A percentile compares a stretch with the other conserved stretches of the same genome.
These are phyloP conservation scores for Hippophae gyantsensis DNA, from an alignment of 306 rosid species.

Conservation along the genomic window DNA sequence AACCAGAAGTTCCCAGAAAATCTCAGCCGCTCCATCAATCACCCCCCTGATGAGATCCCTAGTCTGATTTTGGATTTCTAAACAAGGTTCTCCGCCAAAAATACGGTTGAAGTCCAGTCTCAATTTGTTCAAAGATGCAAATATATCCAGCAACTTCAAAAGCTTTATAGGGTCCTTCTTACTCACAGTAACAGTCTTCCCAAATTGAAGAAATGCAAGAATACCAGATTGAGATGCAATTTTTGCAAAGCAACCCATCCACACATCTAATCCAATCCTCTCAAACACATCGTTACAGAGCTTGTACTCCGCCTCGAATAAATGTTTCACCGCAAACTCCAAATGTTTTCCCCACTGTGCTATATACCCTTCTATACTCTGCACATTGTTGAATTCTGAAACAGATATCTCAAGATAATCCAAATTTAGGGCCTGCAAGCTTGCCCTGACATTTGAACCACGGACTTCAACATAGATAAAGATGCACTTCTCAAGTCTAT, in stretches of 20 bases:
- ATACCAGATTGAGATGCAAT: constrained; percentile 98
- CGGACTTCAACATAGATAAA: constrained; percentile 82
- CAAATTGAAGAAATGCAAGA: constrained; percentile 91
- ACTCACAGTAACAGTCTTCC: constrained; percentile 86
- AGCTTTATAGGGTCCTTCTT: constrained; percentile 95
- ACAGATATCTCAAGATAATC: constrained; percentile 89
- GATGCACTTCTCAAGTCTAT: constrained; percentile 68
- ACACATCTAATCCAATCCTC: constrained; percentile 73
- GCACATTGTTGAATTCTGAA: constrained; percentile 89
- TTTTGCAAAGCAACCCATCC: constrained; percentile 94
- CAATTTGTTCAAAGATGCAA: constrained; percentile 84
- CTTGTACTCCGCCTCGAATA: constrained; percentile 91
- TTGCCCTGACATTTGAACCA: constrained; percentile 81
- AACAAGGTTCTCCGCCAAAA: constrained; percentile 81
- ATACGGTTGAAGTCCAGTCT: constrained; percentile 89
- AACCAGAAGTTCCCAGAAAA: constrained; percentile 83
- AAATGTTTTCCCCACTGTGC: constrained; percentile 94
- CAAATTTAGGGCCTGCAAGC: constrained; percentile 80
- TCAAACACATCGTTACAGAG: constrained; percentile 94
- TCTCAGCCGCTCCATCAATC: constrained; percentile 83
- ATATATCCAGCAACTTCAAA: constrained; percentile 82
- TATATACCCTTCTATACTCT: constrained; percentile 81
- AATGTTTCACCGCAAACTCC: constrained; percentile 97
- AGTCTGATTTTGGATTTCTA: constrained; percentile 85
- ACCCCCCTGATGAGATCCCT: constrained; percentile 91